Evolutionary conservation across 2,329 filamentous ascomycete species (phyloP).

Genomic region (Lachnellula subtilissima): DNA sequence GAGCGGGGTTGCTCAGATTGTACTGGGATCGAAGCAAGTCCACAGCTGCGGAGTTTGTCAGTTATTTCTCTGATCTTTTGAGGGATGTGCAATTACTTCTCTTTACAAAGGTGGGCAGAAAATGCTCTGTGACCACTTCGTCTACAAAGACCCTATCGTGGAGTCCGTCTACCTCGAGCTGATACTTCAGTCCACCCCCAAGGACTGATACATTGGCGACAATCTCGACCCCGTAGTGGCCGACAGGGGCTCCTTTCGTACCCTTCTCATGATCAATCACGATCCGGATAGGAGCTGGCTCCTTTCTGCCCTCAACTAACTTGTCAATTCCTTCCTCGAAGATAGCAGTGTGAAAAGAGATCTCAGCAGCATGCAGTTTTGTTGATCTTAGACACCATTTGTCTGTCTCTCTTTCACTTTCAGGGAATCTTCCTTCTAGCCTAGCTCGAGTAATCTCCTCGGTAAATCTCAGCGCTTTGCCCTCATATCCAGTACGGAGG

Average conservation of each 20-base stretch:
- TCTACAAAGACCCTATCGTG: slow-evolving; percentile 70
- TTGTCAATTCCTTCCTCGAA: slow-evolving; percentile 65
- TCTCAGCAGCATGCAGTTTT: slow-evolving; percentile 54
- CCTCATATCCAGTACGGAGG: slow-evolving; percentile 71
- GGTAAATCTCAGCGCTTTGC: slow-evolving; percentile 67
- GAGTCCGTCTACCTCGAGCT: slow-evolving; percentile 56
- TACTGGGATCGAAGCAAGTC: slow-evolving; percentile 69
- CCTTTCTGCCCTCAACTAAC: slow-evolving; percentile 57
- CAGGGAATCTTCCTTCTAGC: slow-evolving; percentile 78
- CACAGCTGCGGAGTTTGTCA: slow-evolving; percentile 51
- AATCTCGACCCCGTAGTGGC: slow-evolving; percentile 67
- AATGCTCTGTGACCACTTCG: slow-evolving; percentile 65
- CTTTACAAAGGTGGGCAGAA: slow-evolving; percentile 69
- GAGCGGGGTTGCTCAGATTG: slow-evolving; percentile 56
- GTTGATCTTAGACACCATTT: slow-evolving; percentile 75
- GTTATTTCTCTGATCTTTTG: slow-evolving; percentile 11
- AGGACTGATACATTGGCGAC: slow-evolving; percentile 55
- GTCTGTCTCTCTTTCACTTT: slow-evolving; percentile 74
- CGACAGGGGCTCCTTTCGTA: slow-evolving; percentile 60
- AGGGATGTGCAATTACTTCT: slow-evolving; percentile 50
- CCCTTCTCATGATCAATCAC: slow-evolving; percentile 67
- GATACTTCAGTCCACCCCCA: slow-evolving; percentile 49
- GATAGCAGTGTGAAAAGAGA: slow-evolving; percentile 61
- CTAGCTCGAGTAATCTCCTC: slow-evolving; percentile 85
- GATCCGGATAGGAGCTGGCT: slow-evolving; percentile 65